Evolutionary conservation across 78 protist genomes (phyloP).

Genomic region (Dictyostelium intermedium): DNA sequence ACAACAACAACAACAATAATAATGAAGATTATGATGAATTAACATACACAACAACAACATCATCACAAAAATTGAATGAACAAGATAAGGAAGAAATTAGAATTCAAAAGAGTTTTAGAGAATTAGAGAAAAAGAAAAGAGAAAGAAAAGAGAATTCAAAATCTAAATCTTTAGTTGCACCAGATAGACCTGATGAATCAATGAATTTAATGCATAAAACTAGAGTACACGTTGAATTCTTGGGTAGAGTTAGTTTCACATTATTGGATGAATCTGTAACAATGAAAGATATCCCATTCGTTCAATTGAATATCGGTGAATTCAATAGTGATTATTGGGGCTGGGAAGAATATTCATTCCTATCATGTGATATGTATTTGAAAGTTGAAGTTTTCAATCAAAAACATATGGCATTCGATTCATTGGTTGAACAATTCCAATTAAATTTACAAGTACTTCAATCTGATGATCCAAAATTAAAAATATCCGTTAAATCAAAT

Average conservation of each 20-base stretch:
- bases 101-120: neutral
- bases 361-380: neutral
- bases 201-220: slow-evolving; percentile 36
- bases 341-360: slow-evolving; percentile 53
- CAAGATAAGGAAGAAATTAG: neutral
- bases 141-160: neutral
- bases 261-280: slow-evolving; percentile 36
- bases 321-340: slow-evolving; percentile 48
- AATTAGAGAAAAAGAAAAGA: slow-evolving; percentile 21
- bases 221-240: slow-evolving; percentile 31
- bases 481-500: slow-evolving; percentile 39
- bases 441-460: slow-evolving; percentile 36
- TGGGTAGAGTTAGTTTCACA: slow-evolving; percentile 59
- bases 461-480: slow-evolving; percentile 72
- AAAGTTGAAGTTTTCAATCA: slow-evolving; percentile 65
- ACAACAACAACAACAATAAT: neutral
- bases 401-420: slow-evolving; percentile 76
- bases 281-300: slow-evolving; percentile 67
- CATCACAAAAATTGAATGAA: neutral
- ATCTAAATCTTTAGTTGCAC: slow-evolving; percentile 17
- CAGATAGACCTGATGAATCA: slow-evolving; percentile 59
- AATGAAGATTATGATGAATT: neutral
- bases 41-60: neutral
- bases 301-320: slow-evolving; percentile 61
- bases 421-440: slow-evolving; percentile 58